Conservation (phyloP, 345 rosid genomes). For the Syzygium jambos region DNA sequence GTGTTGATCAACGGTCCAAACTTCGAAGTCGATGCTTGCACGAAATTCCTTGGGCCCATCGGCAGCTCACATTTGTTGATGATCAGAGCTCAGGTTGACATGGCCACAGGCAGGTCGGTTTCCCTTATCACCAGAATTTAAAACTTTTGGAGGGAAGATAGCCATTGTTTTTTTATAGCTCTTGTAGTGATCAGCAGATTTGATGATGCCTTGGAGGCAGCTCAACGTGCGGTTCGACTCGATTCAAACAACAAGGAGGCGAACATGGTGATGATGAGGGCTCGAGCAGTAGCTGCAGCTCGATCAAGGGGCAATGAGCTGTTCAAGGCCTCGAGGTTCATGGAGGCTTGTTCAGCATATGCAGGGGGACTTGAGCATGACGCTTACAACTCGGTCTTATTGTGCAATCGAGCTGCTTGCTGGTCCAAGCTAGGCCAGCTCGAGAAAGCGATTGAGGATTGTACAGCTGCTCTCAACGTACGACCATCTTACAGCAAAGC, state of each 20-base stretch:
- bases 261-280: slow-evolving; percentile 28
- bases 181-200: slow-evolving; percentile 26
- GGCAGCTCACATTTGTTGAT: slow-evolving; percentile 62
- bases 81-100: slow-evolving; percentile 62
- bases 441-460: slow-evolving; percentile 66
- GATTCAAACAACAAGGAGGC: slow-evolving; percentile 72
- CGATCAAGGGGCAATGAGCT: slow-evolving; percentile 66
- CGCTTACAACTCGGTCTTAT: slow-evolving; percentile 59
- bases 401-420: slow-evolving; percentile 88
- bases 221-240: slow-evolving; percentile 58
- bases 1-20: slow-evolving; percentile 47
- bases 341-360: slow-evolving; percentile 51
- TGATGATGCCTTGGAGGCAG: slow-evolving; percentile 58
- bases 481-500: slow-evolving; percentile 72
- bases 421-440: slow-evolving; percentile 52
- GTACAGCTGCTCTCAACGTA: slow-evolving; percentile 52
- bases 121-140: neutral
- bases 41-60: slow-evolving; percentile 63
- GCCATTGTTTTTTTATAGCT: neutral
- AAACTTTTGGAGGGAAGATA: neutral
- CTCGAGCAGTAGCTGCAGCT: slow-evolving; percentile 48
- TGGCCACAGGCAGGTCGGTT: slow-evolving; percentile 63
- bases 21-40: slow-evolving; percentile 50
- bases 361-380: slow-evolving; percentile 75
- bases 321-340: slow-evolving; percentile 42